A percentile compares a stretch with the other conserved stretches of the same genome.
Conservation (phyloP, 495 filamentous ascomycete species). For the Penicillium chermesinum region DNA sequence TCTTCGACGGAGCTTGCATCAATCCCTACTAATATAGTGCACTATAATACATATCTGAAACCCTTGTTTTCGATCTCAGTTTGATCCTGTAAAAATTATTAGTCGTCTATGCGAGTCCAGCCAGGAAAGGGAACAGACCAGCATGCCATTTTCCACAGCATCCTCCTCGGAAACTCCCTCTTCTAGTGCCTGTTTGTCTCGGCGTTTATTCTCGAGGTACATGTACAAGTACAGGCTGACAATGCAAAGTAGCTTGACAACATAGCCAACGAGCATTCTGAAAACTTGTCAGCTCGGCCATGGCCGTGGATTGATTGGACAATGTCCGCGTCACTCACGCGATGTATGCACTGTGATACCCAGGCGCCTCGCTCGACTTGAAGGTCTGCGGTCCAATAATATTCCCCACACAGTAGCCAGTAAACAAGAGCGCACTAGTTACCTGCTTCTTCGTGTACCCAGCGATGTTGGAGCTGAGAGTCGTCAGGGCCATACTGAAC, state of each 20-base stretch:
- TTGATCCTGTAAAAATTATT: slow-evolving; percentile 33
- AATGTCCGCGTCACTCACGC: slow-evolving; percentile 25
- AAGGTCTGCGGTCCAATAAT: slow-evolving; percentile 53
- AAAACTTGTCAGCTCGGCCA: too few species aligned
- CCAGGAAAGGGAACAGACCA: slow-evolving; percentile 14
- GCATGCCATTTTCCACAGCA: slow-evolving; percentile 50
- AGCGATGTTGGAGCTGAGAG: slow-evolving; percentile 44
- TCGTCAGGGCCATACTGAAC: slow-evolving; percentile 45
- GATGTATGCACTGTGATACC: slow-evolving; percentile 52
- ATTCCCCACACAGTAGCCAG: slow-evolving; percentile 33
- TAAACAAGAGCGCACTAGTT: slow-evolving; percentile 47
- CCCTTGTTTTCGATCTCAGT: slow-evolving; percentile 53
- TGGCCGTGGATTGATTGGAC: too few species aligned
- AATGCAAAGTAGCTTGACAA: slow-evolving; percentile 44
- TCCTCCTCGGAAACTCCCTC: slow-evolving; percentile 36
- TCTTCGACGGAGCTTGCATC: too few species aligned
- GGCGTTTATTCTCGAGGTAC: slow-evolving; percentile 48
- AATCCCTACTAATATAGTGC: too few species aligned
- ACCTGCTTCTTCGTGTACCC: slow-evolving; percentile 54
- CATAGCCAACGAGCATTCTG: slow-evolving; percentile 50
- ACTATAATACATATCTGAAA: slow-evolving; percentile 48
- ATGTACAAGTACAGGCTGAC: slow-evolving; percentile 47
- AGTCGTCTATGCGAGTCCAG: not conserved
- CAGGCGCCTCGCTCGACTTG: slow-evolving; percentile 45
- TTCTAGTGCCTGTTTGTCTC: slow-evolving; percentile 40